These are phyloP conservation scores for Hypericum androsaemum DNA, from an alignment of 345 rosid genomes.

Conservation along the genomic window DNA sequence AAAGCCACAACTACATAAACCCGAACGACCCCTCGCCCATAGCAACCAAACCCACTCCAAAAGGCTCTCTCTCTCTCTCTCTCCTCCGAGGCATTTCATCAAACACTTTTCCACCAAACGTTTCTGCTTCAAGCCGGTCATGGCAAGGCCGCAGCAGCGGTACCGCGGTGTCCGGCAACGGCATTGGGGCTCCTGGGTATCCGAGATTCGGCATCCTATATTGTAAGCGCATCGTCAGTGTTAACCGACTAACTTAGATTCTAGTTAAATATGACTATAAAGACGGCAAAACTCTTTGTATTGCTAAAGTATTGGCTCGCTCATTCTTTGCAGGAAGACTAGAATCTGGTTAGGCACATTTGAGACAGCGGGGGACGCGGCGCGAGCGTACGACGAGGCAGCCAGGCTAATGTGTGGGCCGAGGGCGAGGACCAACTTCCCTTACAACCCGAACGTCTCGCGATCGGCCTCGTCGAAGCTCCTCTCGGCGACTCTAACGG, in stretches of 20 bases:
- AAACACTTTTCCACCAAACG: conserved; percentile 24
- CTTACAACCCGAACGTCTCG: conserved; percentile 55
- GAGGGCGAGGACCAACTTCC: conserved; percentile 88
- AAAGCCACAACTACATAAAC: conserved; percentile 44
- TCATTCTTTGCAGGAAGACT: conserved; percentile 54
- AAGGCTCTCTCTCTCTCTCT: conserved; percentile 11
- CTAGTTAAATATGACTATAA: not conserved
- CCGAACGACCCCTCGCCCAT: conserved; percentile 8
- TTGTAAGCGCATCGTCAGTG: conserved; percentile 34
- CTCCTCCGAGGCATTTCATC: conserved; percentile 33
- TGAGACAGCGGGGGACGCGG: conserved; percentile 96
- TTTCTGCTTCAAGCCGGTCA: conserved; percentile 13
- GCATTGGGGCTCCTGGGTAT: conserved; percentile 99
- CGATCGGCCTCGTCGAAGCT: conserved; percentile 75
- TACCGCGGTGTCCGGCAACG: conserved; percentile 94
- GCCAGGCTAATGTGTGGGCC: conserved; percentile 98
- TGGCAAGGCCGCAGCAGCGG: conserved; percentile 97
- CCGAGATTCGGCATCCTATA: conserved; percentile 95
- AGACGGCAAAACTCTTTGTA: conserved; percentile 13
- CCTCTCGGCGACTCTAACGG: conserved; percentile 81
- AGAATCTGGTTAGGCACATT: conserved; percentile 97
- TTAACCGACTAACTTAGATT: too few species aligned
- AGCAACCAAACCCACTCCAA: too few species aligned
- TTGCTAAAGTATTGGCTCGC: too few species aligned
- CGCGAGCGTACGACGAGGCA: conserved; percentile 91